Evolutionary conservation across 2,329 filamentous ascomycete species (phyloP).

Genomic region (Thelonectria rubi): DNA sequence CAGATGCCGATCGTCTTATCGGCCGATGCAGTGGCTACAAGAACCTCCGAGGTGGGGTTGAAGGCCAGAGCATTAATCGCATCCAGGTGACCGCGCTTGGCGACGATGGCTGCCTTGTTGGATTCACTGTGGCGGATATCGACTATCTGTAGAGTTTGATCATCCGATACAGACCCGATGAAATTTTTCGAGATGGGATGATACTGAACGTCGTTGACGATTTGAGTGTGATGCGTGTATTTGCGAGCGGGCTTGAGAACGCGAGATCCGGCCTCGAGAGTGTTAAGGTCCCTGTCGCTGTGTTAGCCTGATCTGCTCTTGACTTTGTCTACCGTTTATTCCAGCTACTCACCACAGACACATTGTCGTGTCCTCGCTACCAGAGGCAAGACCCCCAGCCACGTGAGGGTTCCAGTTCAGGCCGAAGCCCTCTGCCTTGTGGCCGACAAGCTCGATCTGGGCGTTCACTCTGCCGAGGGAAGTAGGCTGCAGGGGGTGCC

Average conservation of each 20-base stretch:
- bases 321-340: neutral
- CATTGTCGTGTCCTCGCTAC: conserved; percentile 91
- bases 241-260: conserved; percentile 75
- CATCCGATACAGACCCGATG: conserved; percentile 94
- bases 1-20: conserved; percentile 96
- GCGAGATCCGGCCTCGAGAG: conserved; percentile 74
- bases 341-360: conserved; percentile 76
- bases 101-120: conserved; percentile 73
- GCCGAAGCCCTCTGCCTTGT: conserved; percentile 89
- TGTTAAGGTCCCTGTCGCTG: conserved; percentile 76
- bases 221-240: conserved; percentile 88
- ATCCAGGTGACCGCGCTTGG: conserved; percentile 81
- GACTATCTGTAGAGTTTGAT: conserved; percentile 90
- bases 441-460: conserved; percentile 85
- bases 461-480: conserved; percentile 72
- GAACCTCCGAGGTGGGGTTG: conserved; percentile 88
- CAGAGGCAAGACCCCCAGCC: conserved; percentile 84
- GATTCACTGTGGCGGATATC: conserved; percentile 78
- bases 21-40: conserved; percentile 91
- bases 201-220: conserved; percentile 97
- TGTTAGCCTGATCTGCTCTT: conserved; percentile 27
- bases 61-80: conserved; percentile 97
- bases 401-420: conserved; percentile 90
- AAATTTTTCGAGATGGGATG: conserved; percentile 86
- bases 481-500: conserved; percentile 82